Evolutionary conservation across 1,284 basidiomycete species (phyloP), one percentile per base, ranked within the genome.

Genomic region (Spongiforma sp.): DNA sequence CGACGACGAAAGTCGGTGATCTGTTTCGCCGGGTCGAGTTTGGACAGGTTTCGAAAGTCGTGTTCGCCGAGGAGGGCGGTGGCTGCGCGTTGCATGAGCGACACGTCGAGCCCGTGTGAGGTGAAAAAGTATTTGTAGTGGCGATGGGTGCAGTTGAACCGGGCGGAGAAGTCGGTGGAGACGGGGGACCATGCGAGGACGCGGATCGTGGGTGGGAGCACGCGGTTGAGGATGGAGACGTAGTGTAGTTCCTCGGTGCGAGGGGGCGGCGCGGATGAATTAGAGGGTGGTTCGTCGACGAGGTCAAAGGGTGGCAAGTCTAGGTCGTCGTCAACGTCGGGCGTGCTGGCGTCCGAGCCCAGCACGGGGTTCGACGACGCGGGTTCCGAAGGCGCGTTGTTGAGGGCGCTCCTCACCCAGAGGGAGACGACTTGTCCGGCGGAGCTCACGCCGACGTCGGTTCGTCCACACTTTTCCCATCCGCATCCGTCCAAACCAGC

Each of bases 101-200:
- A 71, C 36, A 96, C 77, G 76, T 96, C 87, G 61, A 98, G 86
- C 17, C 81, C 79, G 21, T 83, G 74, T 0, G 86, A 77, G 41
- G 84, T 83, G 82, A 98, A 99, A 77, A 98, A 97, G 80, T 99
- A 99, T 77, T 98, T 98, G 88, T 99, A 99, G 77, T 99, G 97
- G 39, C 97, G 84, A 72, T 88, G 90, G 62, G 81, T 82, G 80
- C 96, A 99, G 28, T 90, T 92, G 80, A 94, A 97, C 4, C 97
- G 89, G 3, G 96, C 89, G 43, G 95, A 95, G 77, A 99, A 99
- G 39, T 80, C 76, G 9, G 85, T 74, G 0, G 86, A 76, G n/a
- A 99, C 90, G 14, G 96, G 95, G 5, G 96, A 95, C 97, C 97
- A 99, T 5, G 94, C 96, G 60, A 96, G 84, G n/a, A 99, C 81